Conservation (phyloP, 2,329 filamentous ascomycete genomes). For the Tympanopsis confertula region DNA sequence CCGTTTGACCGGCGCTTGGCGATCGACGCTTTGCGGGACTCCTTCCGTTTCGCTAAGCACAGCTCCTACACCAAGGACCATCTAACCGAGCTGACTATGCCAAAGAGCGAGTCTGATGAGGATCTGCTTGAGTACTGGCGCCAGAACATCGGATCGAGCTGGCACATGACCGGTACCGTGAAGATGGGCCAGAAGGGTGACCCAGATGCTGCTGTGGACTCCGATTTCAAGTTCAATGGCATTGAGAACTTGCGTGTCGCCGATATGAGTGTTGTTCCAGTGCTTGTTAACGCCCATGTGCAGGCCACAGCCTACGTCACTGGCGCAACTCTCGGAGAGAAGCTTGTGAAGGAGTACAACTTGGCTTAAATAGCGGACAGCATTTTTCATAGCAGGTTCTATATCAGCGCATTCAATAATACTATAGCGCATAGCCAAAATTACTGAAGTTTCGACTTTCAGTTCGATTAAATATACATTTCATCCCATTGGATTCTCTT, state of each 20-base stretch:
- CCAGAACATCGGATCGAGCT: constrained; percentile 30
- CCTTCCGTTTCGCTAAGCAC: constrained; percentile 25
- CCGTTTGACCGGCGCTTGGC: constrained; percentile 40
- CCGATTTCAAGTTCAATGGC: constrained; percentile 32
- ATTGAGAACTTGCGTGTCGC: constrained; percentile 34
- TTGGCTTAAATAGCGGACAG: constrained; percentile 11
- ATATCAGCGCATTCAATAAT: too few relatives aligned
- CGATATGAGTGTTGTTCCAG: constrained; percentile 38
- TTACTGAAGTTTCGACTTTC: too few relatives aligned
- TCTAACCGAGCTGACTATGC: constrained; percentile 24
- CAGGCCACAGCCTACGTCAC: constrained; percentile 41
- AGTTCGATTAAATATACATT: too few relatives aligned
- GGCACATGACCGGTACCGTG: constrained; percentile 43
- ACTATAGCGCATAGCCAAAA: too few relatives aligned
- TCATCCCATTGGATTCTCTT: too few relatives aligned
- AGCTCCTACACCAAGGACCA: constrained; percentile 30
- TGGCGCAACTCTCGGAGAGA: constrained; percentile 37
- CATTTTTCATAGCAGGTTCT: too few relatives aligned
- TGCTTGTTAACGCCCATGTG: constrained; percentile 36
- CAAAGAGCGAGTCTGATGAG: constrained; percentile 35
- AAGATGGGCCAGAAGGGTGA: constrained; percentile 39
- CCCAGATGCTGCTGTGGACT: constrained; percentile 32
- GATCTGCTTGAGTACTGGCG: constrained; percentile 35
- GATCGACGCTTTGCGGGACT: constrained; percentile 34
- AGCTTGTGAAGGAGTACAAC: constrained; percentile 29